A percentile compares a stretch with the other conserved stretches of the same genome.
Evolutionary conservation across 768 basidiomycete genomes (phyloP).

Genomic region (Suillus cothurnatus): DNA sequence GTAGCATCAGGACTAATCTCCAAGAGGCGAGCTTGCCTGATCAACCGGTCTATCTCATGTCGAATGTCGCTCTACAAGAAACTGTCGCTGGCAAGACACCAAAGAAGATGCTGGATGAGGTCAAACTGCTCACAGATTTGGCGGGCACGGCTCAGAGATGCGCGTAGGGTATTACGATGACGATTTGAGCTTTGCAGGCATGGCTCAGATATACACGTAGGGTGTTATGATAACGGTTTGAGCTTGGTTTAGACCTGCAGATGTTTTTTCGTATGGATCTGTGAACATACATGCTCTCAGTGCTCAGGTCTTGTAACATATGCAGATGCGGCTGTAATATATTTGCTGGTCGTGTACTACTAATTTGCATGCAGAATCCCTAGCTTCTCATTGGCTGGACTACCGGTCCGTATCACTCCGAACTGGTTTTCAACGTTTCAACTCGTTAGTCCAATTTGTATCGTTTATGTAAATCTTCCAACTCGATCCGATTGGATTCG

Average conservation of each 20-base stretch:
- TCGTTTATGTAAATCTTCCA: too few species aligned
- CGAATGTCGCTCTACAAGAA: conserved; percentile 15
- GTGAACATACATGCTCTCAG: too few species aligned
- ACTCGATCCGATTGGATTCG: too few species aligned
- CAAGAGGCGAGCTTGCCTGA: conserved; percentile 16
- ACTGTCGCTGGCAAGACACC: conserved; percentile 4
- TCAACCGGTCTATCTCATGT: conserved; percentile 19
- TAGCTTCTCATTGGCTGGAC: too few species aligned
- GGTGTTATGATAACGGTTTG: background rate
- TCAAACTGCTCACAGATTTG: conserved; percentile 12
- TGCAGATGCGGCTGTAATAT: too few species aligned
- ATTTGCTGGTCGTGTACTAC: too few species aligned
- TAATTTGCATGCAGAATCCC: too few species aligned
- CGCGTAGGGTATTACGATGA: background rate
- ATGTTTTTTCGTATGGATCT: background rate
- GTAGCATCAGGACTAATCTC: conserved; percentile 14
- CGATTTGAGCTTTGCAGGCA: background rate
- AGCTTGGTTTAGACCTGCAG: background rate
- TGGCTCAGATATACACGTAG: background rate
- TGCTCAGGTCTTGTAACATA: too few species aligned
- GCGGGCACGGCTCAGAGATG: background rate
- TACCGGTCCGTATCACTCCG: too few species aligned
- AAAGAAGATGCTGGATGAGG: conserved; percentile 7
- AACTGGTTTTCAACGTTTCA: too few species aligned
- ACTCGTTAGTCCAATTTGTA: too few species aligned